Evolutionary conservation across 2,329 filamentous ascomycete genomes (phyloP).

Genomic region (Penicillium sp.): DNA sequence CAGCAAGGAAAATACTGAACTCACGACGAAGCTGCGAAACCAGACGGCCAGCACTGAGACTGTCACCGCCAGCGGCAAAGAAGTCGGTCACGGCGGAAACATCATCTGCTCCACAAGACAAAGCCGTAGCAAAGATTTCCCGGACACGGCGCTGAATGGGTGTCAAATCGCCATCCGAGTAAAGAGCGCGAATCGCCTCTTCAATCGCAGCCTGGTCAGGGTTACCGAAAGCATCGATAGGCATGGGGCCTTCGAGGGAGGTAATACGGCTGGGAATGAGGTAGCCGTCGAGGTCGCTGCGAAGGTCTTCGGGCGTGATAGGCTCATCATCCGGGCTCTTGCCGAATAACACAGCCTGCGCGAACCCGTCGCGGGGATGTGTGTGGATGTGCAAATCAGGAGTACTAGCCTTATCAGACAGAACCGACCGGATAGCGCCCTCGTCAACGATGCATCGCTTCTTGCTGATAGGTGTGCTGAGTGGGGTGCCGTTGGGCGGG

Average conservation of each 20-base stretch:
- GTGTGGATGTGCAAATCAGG: slow-evolving; percentile 18
- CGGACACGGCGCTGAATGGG: slow-evolving; percentile 43
- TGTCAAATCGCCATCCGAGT: slow-evolving; percentile 22
- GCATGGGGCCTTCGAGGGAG: slow-evolving; percentile 36
- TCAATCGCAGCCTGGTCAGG: slow-evolving; percentile 42
- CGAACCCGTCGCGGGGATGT: slow-evolving; percentile 17
- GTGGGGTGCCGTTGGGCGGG: slow-evolving; percentile 50
- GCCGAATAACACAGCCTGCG: slow-evolving; percentile 17
- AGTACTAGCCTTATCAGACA: slow-evolving; percentile 5
- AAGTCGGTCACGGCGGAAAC: slow-evolving; percentile 50
- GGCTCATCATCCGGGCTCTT: slow-evolving; percentile 1
- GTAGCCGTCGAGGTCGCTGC: slow-evolving; percentile 29
- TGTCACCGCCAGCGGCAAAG: slow-evolving; percentile 57
- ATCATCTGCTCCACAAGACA: slow-evolving; percentile 43
- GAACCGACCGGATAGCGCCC: not conserved
- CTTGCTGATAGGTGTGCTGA: slow-evolving; percentile 41
- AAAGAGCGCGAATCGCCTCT: slow-evolving; percentile 26
- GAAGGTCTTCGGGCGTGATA: slow-evolving; percentile 16
- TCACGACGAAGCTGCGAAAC: slow-evolving; percentile 53
- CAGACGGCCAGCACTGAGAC: slow-evolving; percentile 54
- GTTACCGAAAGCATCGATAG: slow-evolving; percentile 30
- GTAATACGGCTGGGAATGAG: slow-evolving; percentile 44
- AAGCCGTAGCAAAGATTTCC: slow-evolving; percentile 49
- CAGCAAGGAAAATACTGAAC: slow-evolving; percentile 52
- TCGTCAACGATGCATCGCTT: slow-evolving; percentile 37